Base-by-base conservation (phyloP, 768 basidiomycete species). In the Cyclocybe aegerita region DNA sequence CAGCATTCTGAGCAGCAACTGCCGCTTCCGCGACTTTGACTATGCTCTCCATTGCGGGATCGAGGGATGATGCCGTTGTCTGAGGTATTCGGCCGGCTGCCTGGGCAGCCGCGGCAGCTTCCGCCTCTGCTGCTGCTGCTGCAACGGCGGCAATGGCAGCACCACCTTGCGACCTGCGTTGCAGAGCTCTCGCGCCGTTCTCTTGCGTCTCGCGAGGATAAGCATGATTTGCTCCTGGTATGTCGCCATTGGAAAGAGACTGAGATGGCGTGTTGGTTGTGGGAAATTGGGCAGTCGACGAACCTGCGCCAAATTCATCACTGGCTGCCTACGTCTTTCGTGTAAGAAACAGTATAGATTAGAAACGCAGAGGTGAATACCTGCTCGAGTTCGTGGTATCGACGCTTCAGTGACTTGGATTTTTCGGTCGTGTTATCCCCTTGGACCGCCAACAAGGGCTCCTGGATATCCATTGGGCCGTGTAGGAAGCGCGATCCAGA, bases 301-400 rank as follows among this genome's bases (percentile, higher is more conserved):
- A 52, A 35, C 49, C 12, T 43, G 52, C 39, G 60, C 60, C 50
- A 66, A 58, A 53, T 34, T 61, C 56, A 55, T 59, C 62, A 60
- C 59, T 65, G 59, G 60, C 23, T 2, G 2, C 23, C 23, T 23
- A 4, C 2, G 4, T 58, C 49, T 54, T 50, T 50, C 40, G 15
- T 48, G 52, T 46, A 56, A 64, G 56, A 66, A 62, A 62, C 54
- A 65, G 53, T 58, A 50, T 45, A 40, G 56, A 17, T 41, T 17
- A 32, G 40, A 35, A 41, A 70, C 82, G 59, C n/a, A n/a, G n/a
- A n/a, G n/a, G n/a, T n/a, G n/a, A n/a, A n/a, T 47, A 88, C 88
- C 79, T 88, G 82, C 58, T 88, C 84, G 37, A 88, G 77, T 47
- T 86, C 83, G 55, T 78, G 77, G 63, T 79, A 85, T 36, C 81